Percentiles rank a stretch among this genome's conserved stretches.
phyloP scores from a whole-genome alignment of 371 early-diverging fungal species.

The Sporodiniella umbellata region DNA sequence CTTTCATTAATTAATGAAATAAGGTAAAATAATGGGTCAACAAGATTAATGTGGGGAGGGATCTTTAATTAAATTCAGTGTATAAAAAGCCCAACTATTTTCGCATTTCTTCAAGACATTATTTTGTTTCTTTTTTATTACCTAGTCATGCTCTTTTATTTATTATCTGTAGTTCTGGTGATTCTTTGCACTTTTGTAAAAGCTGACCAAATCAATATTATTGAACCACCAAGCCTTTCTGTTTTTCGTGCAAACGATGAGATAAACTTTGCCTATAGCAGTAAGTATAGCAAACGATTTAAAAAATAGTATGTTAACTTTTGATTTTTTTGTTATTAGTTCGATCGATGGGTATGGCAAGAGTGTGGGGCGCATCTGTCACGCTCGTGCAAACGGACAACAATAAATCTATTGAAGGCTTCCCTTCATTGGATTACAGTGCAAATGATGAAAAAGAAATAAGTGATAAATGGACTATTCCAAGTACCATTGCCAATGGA shows the following conservation, averaged over 20 bases:
- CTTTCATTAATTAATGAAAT: neutral
- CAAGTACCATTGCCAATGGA: constrained; percentile 20
- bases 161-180: neutral
- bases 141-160: neutral
- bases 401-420: constrained; percentile 8
- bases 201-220: constrained; percentile 29
- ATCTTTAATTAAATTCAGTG: neutral
- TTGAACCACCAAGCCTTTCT: constrained; percentile 19
- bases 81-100: neutral
- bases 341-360: constrained; percentile 37
- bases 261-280: constrained; percentile 30
- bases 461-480: constrained; percentile 26
- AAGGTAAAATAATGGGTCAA: neutral
- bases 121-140: neutral
- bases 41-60: neutral
- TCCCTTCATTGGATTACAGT: constrained; percentile 11
- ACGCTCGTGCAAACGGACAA: constrained; percentile 11
- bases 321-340: neutral
- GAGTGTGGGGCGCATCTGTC: constrained; percentile 20
- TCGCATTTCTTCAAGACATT: neutral
- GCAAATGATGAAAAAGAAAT: constrained; percentile 1
- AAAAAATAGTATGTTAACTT: neutral
- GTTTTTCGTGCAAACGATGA: constrained; percentile 13
- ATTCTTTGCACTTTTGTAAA: neutral
- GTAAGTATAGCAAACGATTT: constrained; percentile 9